phyloP scores from a whole-genome alignment of 2,329 filamentous ascomycete genomes.

The Neonectria faginata region DNA sequence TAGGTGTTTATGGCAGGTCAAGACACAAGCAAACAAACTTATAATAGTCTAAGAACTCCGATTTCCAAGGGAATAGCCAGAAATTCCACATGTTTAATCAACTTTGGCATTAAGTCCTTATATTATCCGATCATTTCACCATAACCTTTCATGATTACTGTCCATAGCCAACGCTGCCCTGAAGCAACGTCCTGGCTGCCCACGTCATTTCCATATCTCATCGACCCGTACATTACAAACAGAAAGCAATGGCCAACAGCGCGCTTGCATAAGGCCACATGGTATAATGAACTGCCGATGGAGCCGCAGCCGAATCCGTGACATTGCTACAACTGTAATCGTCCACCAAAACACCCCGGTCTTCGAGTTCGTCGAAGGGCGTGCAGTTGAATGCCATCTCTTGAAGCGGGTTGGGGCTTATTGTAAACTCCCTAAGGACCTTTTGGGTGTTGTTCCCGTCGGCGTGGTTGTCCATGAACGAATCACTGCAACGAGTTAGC shows the following conservation, averaged over 20 bases:
- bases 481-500: conserved; percentile 16
- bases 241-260: background rate
- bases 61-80: no score
- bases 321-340: conserved; percentile 23
- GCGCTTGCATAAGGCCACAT: conserved; percentile 15
- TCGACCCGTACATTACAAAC: background rate
- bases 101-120: background rate
- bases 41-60: no score
- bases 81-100: background rate
- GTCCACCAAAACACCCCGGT: conserved; percentile 19
- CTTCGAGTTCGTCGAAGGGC: conserved; percentile 27
- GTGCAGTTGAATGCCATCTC: conserved; percentile 29
- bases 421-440: conserved; percentile 20
- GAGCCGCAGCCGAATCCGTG: conserved; percentile 7
- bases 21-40: no score
- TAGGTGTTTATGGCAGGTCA: no score
- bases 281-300: background rate
- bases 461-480: conserved; percentile 27
- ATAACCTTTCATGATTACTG: background rate
- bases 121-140: background rate
- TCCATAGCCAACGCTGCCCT: background rate
- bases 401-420: conserved; percentile 4
- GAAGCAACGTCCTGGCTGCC: background rate
- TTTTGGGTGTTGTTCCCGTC: conserved; percentile 24
- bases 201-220: background rate